phyloP scores from a whole-genome alignment of 2,329 filamentous ascomycete genomes.

The Periglandula ipomoeae region DNA sequence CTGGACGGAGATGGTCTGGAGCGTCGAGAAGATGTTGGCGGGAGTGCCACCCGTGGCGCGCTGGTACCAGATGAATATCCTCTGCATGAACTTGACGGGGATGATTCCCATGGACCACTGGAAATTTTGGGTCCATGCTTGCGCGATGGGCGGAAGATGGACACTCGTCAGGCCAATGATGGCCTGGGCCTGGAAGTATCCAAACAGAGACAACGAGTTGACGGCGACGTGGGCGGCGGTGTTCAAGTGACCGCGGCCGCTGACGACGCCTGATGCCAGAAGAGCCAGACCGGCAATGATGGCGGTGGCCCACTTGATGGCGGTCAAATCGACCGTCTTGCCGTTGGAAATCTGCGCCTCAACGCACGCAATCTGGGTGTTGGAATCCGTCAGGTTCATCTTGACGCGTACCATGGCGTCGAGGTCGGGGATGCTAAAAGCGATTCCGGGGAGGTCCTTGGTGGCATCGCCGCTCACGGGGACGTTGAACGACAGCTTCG shows the following conservation, averaged over 20 bases:
- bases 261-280: constrained; percentile 76
- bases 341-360: constrained; percentile 82
- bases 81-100: constrained; percentile 70
- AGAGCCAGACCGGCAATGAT: constrained; percentile 77
- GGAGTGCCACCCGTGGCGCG: constrained; percentile 80
- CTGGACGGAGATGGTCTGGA: constrained; percentile 69
- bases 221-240: constrained; percentile 88
- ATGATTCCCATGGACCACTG: constrained; percentile 98
- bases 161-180: constrained; percentile 80
- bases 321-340: constrained; percentile 79
- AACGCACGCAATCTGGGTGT: constrained; percentile 67
- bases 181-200: constrained; percentile 88
- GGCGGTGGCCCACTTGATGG: constrained; percentile 81
- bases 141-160: constrained; percentile 72
- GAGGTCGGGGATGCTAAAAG: constrained; percentile 81
- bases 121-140: constrained; percentile 92
- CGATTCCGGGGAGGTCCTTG: constrained; percentile 64
- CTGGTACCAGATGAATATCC: constrained; percentile 89
- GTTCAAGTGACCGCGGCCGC: constrained; percentile 85
- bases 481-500: constrained; percentile 63
- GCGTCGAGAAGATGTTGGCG: constrained; percentile 65
- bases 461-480: constrained; percentile 46
- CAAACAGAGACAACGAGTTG: constrained; percentile 82
- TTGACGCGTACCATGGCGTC: constrained; percentile 75
- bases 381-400: constrained; percentile 58